Conservation (phyloP, 1,139 yeast species). For the Lodderomyces margitis region DNA sequence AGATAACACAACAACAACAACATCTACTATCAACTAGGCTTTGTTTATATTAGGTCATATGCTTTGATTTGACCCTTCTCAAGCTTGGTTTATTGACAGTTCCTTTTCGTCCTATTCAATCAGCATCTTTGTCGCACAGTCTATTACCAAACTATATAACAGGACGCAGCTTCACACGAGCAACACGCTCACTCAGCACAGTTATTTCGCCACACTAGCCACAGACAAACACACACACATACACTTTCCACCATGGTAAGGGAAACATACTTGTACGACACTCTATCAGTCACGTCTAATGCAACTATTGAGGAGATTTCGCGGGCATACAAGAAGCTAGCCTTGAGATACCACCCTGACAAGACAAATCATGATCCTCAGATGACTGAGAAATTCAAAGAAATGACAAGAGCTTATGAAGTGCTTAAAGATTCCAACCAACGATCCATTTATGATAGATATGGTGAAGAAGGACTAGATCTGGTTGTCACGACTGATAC, state of each 20-base stretch:
- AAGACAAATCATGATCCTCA: slow-evolving; percentile 46
- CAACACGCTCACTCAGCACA: too few species aligned
- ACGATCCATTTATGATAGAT: slow-evolving; percentile 35
- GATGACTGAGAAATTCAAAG: slow-evolving; percentile 45
- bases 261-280: slow-evolving; percentile 39
- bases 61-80: too few species aligned
- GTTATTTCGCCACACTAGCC: too few species aligned
- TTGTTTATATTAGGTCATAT: too few species aligned
- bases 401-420: slow-evolving; percentile 44
- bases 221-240: too few species aligned
- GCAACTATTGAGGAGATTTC: slow-evolving; percentile 44
- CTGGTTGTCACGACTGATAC: slow-evolving; percentile 20
- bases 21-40: too few species aligned
- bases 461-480: slow-evolving; percentile 42
- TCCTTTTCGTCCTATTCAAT: too few species aligned
- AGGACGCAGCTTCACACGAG: too few species aligned
- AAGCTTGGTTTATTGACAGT: too few species aligned
- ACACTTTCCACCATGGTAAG: slow-evolving; percentile 13
- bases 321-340: slow-evolving; percentile 38
- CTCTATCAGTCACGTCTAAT: slow-evolving; percentile 31
- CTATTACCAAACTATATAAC: too few species aligned
- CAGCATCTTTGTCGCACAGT: too few species aligned
- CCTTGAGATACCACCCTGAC: slow-evolving; percentile 47
- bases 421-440: slow-evolving; percentile 31
- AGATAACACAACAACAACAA: too few species aligned